Conservation (phyloP, 768 basidiomycete species). For the Naganishia friedmannii region DNA sequence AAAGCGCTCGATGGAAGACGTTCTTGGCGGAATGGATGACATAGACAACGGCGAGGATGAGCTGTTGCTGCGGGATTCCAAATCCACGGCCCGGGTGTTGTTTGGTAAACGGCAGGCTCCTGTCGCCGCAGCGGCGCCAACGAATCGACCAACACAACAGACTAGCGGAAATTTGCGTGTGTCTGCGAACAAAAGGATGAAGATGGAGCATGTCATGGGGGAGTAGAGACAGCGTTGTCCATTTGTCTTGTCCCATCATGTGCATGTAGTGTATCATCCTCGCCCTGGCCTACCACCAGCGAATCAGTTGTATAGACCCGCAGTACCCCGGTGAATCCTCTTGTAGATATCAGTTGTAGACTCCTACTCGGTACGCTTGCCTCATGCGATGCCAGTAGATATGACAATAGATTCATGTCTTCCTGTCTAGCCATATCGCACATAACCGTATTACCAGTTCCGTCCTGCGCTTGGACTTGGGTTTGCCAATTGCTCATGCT, state of each 20-base stretch:
- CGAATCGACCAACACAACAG: background rate
- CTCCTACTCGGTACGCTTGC: background rate
- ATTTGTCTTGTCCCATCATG: background rate
- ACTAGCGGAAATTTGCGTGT: background rate
- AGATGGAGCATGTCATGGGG: slow-evolving; percentile 21
- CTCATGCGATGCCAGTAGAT: background rate
- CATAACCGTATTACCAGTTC: background rate
- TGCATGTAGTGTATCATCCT: background rate
- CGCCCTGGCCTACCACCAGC: background rate
- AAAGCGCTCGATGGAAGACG: slow-evolving; percentile 20
- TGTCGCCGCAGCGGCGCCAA: background rate
- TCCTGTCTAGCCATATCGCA: background rate
- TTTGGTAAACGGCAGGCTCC: background rate
- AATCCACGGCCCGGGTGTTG: background rate
- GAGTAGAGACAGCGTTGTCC: background rate
- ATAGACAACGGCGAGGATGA: slow-evolving; percentile 5
- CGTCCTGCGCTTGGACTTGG: background rate
- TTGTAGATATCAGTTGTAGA: slow-evolving; percentile 7
- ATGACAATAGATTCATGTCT: background rate
- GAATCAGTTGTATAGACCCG: background rate
- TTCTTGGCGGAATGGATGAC: slow-evolving; percentile 18
- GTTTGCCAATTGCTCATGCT: background rate
- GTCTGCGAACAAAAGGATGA: slow-evolving; percentile 15
- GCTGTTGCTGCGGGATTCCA: slow-evolving; percentile 1
- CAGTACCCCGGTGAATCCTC: background rate